Percentiles rank a stretch among this genome's conserved stretches.
phyloP scores from a whole-genome alignment of 495 filamentous ascomycete species.

The Hypoxylon rickii region DNA sequence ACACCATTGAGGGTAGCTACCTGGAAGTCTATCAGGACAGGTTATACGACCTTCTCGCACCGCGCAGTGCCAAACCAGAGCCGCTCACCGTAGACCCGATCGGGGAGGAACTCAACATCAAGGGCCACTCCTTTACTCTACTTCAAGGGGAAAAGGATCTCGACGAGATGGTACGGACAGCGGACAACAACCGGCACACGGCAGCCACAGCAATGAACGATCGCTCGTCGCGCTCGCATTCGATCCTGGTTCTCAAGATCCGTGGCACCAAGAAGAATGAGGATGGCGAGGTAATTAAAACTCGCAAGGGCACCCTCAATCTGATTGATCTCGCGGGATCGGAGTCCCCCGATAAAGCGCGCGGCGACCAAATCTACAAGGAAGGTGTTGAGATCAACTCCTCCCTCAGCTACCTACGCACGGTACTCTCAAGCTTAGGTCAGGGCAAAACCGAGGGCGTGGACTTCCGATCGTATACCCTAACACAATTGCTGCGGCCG shows the following conservation, averaged over 20 bases:
- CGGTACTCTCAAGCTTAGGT: constrained; percentile 90
- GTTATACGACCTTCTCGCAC: constrained; percentile 85
- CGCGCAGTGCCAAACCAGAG: constrained; percentile 87
- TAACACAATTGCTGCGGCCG: constrained; percentile 95
- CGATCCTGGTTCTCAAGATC: constrained; percentile 93
- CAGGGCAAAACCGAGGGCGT: constrained; percentile 85
- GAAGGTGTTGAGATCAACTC: constrained; percentile 99
- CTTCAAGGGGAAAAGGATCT: constrained; percentile 74
- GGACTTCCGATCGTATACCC: constrained; percentile 94
- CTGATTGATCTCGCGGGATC: constrained; percentile 94
- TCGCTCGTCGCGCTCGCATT: constrained; percentile 90
- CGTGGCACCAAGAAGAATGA: constrained; percentile 58
- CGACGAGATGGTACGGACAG: constrained; percentile 81
- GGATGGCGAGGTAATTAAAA: constrained; percentile 79
- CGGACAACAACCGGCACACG: constrained; percentile 82
- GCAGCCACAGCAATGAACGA: constrained; percentile 97
- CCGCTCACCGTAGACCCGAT: constrained; percentile 70
- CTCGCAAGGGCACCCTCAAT: constrained; percentile 91
- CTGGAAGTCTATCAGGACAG: constrained; percentile 99
- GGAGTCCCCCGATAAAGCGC: constrained; percentile 84
- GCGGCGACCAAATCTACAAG: constrained; percentile 79
- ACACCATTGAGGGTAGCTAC: constrained; percentile 92
- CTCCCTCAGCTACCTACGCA: constrained; percentile 86
- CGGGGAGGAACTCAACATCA: constrained; percentile 66
- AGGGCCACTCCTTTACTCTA: constrained; percentile 59